phyloP scores from a whole-genome alignment of 2,329 filamentous ascomycete genomes.

The Xylariaceae sp. region DNA sequence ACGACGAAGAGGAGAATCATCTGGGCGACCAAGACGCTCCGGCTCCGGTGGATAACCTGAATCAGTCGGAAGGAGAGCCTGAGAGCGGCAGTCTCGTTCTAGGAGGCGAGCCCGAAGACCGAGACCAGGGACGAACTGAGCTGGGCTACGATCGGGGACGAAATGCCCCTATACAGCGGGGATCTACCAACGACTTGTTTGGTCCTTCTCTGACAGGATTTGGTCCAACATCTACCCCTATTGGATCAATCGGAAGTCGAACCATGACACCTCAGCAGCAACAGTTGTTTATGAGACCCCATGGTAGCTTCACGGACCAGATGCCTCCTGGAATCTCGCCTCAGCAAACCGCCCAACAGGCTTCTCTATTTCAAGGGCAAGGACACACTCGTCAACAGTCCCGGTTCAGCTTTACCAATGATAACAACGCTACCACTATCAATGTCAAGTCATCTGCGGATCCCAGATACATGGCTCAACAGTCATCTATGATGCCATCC shows the following conservation, averaged over 20 bases:
- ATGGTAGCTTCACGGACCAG: conserved; percentile 54
- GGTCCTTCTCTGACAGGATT: conserved; percentile 49
- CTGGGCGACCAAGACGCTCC: conserved; percentile 46
- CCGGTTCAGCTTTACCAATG: conserved; percentile 81
- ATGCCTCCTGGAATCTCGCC: conserved; percentile 55
- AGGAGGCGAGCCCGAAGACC: conserved; percentile 87
- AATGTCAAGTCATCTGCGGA: conserved; percentile 74
- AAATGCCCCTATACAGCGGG: conserved; percentile 66
- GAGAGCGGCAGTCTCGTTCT: conserved; percentile 82
- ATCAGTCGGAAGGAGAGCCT: conserved; percentile 63
- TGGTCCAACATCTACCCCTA: conserved; percentile 44
- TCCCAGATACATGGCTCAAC: conserved; percentile 75
- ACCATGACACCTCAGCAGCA: conserved; percentile 78
- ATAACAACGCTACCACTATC: conserved; percentile 56
- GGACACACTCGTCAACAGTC: conserved; percentile 79
- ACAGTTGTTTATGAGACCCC: conserved; percentile 61
- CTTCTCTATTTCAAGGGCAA: conserved; percentile 51
- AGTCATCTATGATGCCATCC: conserved; percentile 79
- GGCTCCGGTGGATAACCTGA: conserved; percentile 39
- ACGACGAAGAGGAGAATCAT: conserved; percentile 61
- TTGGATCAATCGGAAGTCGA: conserved; percentile 59
- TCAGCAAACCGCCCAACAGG: conserved; percentile 42
- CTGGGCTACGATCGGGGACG: conserved; percentile 54
- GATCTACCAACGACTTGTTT: conserved; percentile 49
- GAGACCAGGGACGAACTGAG: conserved; percentile 50